A percentile compares a stretch with the other conserved stretches of the same genome.
phyloP scores from a whole-genome alignment of 2,329 filamentous ascomycete species.

The Boeremia exigua region DNA sequence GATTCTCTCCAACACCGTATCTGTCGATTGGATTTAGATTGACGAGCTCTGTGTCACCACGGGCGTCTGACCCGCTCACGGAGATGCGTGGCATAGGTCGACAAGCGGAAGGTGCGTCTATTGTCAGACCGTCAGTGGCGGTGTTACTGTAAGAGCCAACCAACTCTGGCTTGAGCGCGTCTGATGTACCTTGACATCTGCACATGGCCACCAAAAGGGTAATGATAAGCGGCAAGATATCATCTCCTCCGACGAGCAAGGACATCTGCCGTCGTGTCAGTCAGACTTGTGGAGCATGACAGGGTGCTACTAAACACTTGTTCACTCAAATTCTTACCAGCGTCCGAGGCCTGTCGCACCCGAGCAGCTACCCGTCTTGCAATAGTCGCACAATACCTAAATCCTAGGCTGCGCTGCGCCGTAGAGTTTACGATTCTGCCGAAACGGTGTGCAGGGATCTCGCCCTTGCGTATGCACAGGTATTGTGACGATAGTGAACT shows the following conservation, averaged over 20 bases:
- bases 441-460: conserved; percentile 27
- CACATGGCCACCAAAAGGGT: conserved; percentile 28
- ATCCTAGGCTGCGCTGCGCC: conserved; percentile 23
- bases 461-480: conserved; percentile 31
- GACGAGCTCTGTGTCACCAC: conserved; percentile 41
- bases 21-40: conserved; percentile 38
- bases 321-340: not conserved
- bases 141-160: conserved; percentile 5
- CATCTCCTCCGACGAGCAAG: conserved; percentile 22
- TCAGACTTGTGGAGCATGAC: conserved; percentile 19
- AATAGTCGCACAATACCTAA: not conserved
- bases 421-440: not conserved
- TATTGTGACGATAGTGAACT: not conserved
- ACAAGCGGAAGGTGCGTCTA: conserved; percentile 25
- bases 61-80: conserved; percentile 19
- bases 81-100: conserved; percentile 33
- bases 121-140: conserved; percentile 23
- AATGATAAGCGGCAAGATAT: conserved; percentile 29
- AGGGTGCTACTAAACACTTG: conserved; percentile 12
- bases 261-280: conserved; percentile 25
- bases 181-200: conserved; percentile 29
- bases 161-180: conserved; percentile 21
- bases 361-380: not conserved
- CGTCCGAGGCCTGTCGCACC: not conserved
- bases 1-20: conserved; percentile 28